Evolutionary conservation across 257 asterid species (phyloP).

Genomic region (Scutellaria galericulata): DNA sequence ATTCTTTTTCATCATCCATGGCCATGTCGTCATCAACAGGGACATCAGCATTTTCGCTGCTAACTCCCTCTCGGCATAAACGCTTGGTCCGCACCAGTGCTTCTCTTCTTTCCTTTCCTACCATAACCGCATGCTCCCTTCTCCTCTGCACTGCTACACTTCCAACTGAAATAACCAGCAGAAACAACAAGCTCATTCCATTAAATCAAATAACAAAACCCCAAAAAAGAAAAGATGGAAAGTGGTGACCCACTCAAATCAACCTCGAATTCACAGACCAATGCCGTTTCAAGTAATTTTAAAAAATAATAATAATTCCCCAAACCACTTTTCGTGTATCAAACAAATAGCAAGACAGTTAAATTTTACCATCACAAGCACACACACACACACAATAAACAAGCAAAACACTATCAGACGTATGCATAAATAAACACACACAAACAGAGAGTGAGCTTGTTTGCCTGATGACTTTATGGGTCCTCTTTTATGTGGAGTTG

Average conservation of each 20-base stretch:
- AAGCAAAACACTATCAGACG: background rate
- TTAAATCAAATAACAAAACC: slow-evolving; percentile 3
- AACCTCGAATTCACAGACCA: background rate
- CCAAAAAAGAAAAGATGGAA: no score
- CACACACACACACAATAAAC: background rate
- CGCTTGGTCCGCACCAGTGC: slow-evolving; percentile 88
- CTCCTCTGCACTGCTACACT: slow-evolving; percentile 82
- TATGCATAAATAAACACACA: background rate
- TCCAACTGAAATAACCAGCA: slow-evolving; percentile 62
- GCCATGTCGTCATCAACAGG: slow-evolving; percentile 62
- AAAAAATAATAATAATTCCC: background rate
- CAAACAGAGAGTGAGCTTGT: background rate
- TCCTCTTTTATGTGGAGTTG: slow-evolving; percentile 62
- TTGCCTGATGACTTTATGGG: slow-evolving; percentile 83
- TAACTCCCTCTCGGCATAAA: slow-evolving; percentile 75
- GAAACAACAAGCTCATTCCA: slow-evolving; percentile 24
- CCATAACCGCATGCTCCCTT: slow-evolving; percentile 71
- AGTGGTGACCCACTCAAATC: background rate
- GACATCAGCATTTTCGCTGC: slow-evolving; percentile 47
- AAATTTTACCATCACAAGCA: background rate
- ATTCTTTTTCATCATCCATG: slow-evolving; percentile 74
- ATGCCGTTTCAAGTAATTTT: background rate
- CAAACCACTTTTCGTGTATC: slow-evolving; percentile 1
- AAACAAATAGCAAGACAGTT: background rate
- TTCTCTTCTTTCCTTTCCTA: slow-evolving; percentile 93